Evolutionary conservation across 1,139 yeast genomes (phyloP).

Genomic region (Yamadazyma dushanensis): DNA sequence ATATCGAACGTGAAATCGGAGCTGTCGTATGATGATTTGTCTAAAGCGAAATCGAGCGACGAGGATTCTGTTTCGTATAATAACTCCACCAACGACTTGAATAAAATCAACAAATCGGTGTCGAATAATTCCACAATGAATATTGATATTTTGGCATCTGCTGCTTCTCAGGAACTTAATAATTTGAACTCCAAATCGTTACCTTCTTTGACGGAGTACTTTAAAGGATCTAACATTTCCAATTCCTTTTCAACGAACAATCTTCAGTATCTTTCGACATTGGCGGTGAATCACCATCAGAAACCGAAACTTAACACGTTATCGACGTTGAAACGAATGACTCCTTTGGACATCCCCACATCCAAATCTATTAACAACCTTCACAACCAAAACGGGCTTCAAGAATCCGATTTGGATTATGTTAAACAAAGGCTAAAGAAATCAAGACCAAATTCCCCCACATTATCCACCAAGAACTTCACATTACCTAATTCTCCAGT

Average conservation of each 20-base stretch:
- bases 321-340: conserved; percentile 55
- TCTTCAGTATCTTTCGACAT: conserved; percentile 29
- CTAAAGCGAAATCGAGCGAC: conserved; percentile 12
- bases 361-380: conserved; percentile 4
- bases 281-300: conserved; percentile 25
- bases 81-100: conserved; percentile 1
- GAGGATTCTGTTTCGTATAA: conserved; percentile 7
- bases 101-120: conserved; percentile 9
- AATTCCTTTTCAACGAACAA: conserved; percentile 21
- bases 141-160: conserved; percentile 75
- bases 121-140: conserved; percentile 34
- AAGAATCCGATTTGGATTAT: conserved; percentile 47
- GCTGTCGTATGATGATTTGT: conserved; percentile 10
- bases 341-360: conserved; percentile 39
- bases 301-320: conserved; percentile 37
- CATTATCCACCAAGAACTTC: conserved; percentile 38
- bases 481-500: conserved; percentile 64
- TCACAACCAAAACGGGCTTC: conserved; percentile 30
- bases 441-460: conserved; percentile 72
- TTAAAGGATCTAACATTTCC: conserved; percentile 21
- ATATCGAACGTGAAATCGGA: conserved; percentile 5
- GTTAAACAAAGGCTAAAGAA: conserved; percentile 56
- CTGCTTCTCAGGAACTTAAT: conserved; percentile 77
- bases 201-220: conserved; percentile 65
- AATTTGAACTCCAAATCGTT: conserved; percentile 56